Base-by-base conservation (phyloP, 495 filamentous ascomycete species). In the Podospora didyma region DNA sequence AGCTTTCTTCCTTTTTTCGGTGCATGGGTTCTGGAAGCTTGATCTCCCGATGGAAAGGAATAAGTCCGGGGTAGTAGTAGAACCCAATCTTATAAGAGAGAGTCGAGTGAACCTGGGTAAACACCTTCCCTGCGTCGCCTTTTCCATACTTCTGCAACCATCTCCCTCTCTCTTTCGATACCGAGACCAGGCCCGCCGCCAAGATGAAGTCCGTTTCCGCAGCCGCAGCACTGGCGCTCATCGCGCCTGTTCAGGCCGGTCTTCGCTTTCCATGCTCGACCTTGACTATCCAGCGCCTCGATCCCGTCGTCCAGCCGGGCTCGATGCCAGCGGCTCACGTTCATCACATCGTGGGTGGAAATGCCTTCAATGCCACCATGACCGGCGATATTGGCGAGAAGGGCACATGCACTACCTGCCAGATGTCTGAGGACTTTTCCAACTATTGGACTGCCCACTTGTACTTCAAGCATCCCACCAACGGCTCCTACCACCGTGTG, bases 301-400 rank as follows among this genome's bases (percentile, higher is more conserved):
- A 72, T 45, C 71, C 73, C 19, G 54, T 71, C 19, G 75, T 73
- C 42, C 61, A 73, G 62, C 69, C 69, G 7, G 69, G 65, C 22
- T 48, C 57, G 9, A 58, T 49, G 24, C 69, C 71, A 3, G 71
- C 73, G 2, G 57, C 75, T 5, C 75, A 78, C 51, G 64, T 78
- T 42, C 75, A 77, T 51, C 72, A 74, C 45, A 71, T 77, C 16
- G 73, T 75, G 1, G 75, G 75, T 26, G 75, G 75, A 46, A 74
- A 77, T 66, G 67, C 67, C 22, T 77, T 77, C 65, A 73, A 75
- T 44, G 68, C 70, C 19, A 69, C 71, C 20, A 75, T 75, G 75
- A 53, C 56, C 9, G 73, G 70, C 14, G 75, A 78, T 39, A 65
- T 75, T 19, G 69, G 70, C 4, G 65, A 66, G 59, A 56, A 64